Evolutionary conservation across 2,329 filamentous ascomycete species (phyloP), one percentile per base, ranked within the genome.

Genomic region (Exophiala lecanii-corni): DNA sequence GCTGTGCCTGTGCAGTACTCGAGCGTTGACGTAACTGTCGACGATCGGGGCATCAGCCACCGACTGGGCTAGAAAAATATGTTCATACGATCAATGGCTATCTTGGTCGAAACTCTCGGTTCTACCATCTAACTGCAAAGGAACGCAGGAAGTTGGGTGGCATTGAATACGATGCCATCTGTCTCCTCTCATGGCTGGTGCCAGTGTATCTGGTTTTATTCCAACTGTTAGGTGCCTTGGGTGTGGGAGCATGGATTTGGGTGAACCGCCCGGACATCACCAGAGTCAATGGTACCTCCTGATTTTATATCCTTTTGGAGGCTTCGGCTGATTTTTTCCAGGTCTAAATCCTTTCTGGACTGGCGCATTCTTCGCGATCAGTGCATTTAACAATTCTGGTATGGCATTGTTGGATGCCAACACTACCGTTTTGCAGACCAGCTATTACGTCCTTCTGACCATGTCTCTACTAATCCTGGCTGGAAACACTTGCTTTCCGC

Each of bases 381-480:
- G 68, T 17, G 72, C 71, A 1, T 75, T 74, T 58, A 73, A 72
- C 54, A 74, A 74, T 46, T 69, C 62, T 12, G 71, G 71, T 33
- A 71, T 74, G 70, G 47, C 47, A 41, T 53, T 73, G 9, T 59
- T 73, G 12, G 70, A 74, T 54, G 68, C 68, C 13, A 74, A 73
- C 43, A 72, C 73, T 61, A 66, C 64, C 35, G 42, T 38, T 7
- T 32, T 53, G 2, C 47, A 53, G 23, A 47, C 45, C 49, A 68
- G 18, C 45, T 69, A 52, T 51, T 71, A 42, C 33, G 33, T 30
- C 18, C 47, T 64, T 5, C 54, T 64, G 16, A 62, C 59, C 5
- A 55, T 62, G 48, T 55, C 55, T 35, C 37, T 64, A 30, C 41
- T 64, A 34, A 62, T 62, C n/a, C 49, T 64, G 13, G 61, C 61